phyloP scores from a whole-genome alignment of 225 moss, liverwort and hornwort genomes.

The Marchantia paleacea region DNA sequence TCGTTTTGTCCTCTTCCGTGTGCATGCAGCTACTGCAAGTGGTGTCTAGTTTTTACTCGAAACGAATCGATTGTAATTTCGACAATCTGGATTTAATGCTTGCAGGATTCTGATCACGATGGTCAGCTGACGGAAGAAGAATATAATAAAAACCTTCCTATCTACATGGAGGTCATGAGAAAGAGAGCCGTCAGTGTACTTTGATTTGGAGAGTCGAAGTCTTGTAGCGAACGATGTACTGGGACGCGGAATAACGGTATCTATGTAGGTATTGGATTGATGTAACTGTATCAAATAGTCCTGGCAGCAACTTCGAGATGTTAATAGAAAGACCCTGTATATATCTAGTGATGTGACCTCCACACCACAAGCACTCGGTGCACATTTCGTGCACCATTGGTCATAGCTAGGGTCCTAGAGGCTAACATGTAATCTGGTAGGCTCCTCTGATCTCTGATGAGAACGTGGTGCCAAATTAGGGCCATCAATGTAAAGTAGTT shows the following conservation, averaged over 20 bases:
- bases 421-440: background rate
- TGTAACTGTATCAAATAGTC: background rate
- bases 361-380: background rate
- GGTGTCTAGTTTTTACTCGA: too few species aligned
- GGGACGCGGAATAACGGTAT: background rate
- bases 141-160: slow-evolving; percentile 36
- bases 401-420: background rate
- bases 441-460: background rate
- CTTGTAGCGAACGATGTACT: background rate
- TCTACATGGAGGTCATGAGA: slow-evolving; percentile 6
- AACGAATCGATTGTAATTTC: too few species aligned
- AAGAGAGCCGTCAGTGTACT: background rate
- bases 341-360: background rate
- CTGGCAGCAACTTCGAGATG: slow-evolving; percentile 1
- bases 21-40: too few species aligned
- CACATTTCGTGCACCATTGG: slow-evolving; percentile 10
- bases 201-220: background rate
- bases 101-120: slow-evolving; percentile 44
- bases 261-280: background rate
- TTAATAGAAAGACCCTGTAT: slow-evolving; percentile 1
- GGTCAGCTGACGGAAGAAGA: slow-evolving; percentile 41
- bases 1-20: too few species aligned
- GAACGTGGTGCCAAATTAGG: background rate
- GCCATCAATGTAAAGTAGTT: background rate
- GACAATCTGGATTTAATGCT: background rate